These are phyloP conservation scores for Poa pratensis DNA, from an alignment of 176 grass and related monocot species.

Conservation along the genomic window DNA sequence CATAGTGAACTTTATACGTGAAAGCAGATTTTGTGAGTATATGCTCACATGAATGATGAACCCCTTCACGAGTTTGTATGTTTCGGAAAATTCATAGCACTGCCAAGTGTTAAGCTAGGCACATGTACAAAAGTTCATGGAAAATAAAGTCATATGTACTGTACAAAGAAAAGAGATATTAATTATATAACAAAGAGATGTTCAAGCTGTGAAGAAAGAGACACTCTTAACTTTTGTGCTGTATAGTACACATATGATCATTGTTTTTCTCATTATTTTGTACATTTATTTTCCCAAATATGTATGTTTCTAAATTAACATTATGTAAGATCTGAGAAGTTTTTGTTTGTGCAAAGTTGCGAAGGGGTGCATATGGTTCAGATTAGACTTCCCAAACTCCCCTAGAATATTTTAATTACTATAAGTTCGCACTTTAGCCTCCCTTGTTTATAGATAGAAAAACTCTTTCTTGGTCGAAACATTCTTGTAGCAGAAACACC, in stretches of 20 bases:
- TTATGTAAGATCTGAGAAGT: background rate
- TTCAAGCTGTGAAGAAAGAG: background rate
- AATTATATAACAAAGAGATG: background rate
- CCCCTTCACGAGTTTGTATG: background rate
- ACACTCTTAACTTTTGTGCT: background rate
- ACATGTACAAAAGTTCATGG: background rate
- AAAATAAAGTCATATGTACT: background rate
- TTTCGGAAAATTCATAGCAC: background rate
- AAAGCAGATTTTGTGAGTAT: background rate
- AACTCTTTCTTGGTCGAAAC: conserved; percentile 4
- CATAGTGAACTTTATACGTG: background rate
- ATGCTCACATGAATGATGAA: background rate
- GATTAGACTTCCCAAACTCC: background rate
- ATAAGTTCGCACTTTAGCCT: background rate
- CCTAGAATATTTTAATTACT: background rate
- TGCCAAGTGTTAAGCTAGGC: background rate
- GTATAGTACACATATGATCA: background rate
- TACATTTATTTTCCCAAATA: background rate
- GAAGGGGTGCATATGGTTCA: background rate
- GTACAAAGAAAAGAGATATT: background rate
- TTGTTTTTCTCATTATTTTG: background rate
- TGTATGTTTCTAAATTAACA: background rate
- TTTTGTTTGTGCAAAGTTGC: background rate
- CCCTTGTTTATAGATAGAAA: background rate
- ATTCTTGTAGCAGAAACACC: conserved; percentile 4